phyloP scores from a whole-genome alignment of 1,284 basidiomycete genomes.

The Polyporus tsugae region DNA sequence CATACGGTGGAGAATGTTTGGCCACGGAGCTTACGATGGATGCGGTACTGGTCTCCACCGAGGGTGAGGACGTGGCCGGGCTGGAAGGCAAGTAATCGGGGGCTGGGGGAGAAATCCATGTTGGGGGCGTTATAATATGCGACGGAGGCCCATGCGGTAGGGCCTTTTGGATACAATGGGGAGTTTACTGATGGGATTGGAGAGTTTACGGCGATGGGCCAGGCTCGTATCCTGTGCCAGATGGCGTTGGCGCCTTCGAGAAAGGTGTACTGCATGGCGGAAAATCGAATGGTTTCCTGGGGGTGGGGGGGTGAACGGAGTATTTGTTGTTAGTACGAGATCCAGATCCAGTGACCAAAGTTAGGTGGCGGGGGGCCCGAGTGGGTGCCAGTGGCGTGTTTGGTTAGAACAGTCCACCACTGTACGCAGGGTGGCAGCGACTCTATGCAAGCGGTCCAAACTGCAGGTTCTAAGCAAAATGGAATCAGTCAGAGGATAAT shows the following conservation, averaged over 20 bases:
- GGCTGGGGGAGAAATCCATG: neutral
- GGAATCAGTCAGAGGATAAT: too few relatives aligned
- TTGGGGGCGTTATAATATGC: neutral
- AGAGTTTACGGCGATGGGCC: neutral
- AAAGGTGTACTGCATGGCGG: neutral
- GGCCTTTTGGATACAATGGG: neutral
- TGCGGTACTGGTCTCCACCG: constrained; percentile 2
- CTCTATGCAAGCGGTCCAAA: too few relatives aligned
- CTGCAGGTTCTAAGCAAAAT: too few relatives aligned
- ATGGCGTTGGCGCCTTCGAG: neutral
- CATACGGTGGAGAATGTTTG: neutral
- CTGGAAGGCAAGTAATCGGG: neutral
- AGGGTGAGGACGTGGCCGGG: constrained; percentile 3
- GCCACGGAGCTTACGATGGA: constrained; percentile 1
- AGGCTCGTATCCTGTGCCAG: neutral
- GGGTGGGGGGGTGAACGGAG: too few relatives aligned
- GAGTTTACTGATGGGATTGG: neutral
- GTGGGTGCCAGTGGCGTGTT: too few relatives aligned
- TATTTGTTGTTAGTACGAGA: too few relatives aligned
- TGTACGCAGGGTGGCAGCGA: too few relatives aligned
- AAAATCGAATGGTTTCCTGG: too few relatives aligned
- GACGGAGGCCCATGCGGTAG: neutral
- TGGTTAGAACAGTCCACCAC: too few relatives aligned
- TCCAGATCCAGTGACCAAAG: too few relatives aligned
- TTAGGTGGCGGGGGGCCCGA: too few relatives aligned